Evolutionary conservation across 2,329 filamentous ascomycete species (phyloP), one percentile per base, ranked within the genome.

Genomic region (Ophiostoma piceae): DNA sequence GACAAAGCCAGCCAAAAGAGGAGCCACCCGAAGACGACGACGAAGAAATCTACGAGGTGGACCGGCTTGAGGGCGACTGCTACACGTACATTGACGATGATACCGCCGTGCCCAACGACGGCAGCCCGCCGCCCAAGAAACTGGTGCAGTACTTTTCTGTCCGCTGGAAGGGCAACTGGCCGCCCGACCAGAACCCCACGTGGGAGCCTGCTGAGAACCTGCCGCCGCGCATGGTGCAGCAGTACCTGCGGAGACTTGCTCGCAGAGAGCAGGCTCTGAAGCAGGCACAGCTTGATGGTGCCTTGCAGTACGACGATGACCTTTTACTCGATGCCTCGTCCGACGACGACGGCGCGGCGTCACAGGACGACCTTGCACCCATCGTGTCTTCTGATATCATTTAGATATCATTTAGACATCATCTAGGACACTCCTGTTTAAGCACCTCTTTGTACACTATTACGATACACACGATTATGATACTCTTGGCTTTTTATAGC

Each of bases 121-220:
- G 19, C 67, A 80, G 4, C 76, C 76, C 82, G 3, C 77, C 32
- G 9, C 22, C 51, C n/a, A 43, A 54, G 39, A 69, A 35, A 16
- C 26, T 74, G 0, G 77, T 81, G 1, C 81, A 82, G 3, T 81
- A 80, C 70, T 88, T 84, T 75, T 78, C 82, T 39, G 84, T 88
- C 0, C 81, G 82, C 7, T 88, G 85, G 85, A 82, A 81, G 64
- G 85, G 85, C 8, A 76, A 85, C 71, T 88, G 85, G 85, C 84
- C 85, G 0, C 76, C 80, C 0, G 82, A 82, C 9, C 80, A 87
- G 74, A 87, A 88, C 69, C 84, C 84, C 0, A 84, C 85, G 0
- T 88, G 85, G 85, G 85, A 88, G 74, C 85, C 85, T 0, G 81
- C 83, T 72, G 80, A 80, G 3, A 85, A 87, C 68, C 80, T 88